These are phyloP conservation scores for Suillus subaureus DNA, from an alignment of 768 basidiomycete genomes.

Conservation along the genomic window DNA sequence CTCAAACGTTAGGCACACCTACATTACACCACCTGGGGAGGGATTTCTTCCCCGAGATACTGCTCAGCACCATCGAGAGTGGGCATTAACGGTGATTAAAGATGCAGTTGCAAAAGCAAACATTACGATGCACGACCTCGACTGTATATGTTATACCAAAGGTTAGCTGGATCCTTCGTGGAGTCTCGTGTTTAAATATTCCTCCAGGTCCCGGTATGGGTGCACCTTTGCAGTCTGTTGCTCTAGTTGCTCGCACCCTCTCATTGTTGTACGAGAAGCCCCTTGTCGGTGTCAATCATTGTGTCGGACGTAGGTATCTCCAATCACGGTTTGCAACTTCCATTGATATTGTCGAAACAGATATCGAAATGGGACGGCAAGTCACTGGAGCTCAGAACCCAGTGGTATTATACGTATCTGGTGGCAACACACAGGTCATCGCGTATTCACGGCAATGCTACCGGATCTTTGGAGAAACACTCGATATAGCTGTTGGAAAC, in stretches of 20 bases:
- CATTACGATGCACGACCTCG: conserved; percentile 73
- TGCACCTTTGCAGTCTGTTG: conserved; percentile 93
- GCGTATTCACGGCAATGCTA: conserved; percentile 98
- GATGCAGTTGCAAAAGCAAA: conserved; percentile 71
- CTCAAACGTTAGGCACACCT: conserved; percentile 96
- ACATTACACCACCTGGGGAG: conserved; percentile 97
- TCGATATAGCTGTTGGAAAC: conserved; percentile 99
- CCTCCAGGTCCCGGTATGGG: conserved; percentile 97
- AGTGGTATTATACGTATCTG: conserved; percentile 96
- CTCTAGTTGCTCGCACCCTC: conserved; percentile 88
- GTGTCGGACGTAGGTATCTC: conserved; percentile 82
- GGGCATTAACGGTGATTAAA: conserved; percentile 81
- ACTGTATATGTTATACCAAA: conserved; percentile 97
- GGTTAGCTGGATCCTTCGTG: conserved; percentile 49
- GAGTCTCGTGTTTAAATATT: conserved; percentile 1
- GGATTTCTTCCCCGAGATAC: conserved; percentile 97
- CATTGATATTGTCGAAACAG: conserved; percentile 41
- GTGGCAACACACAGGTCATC: conserved; percentile 98
- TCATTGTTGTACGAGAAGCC: conserved; percentile 89
- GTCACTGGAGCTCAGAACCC: conserved; percentile 95
- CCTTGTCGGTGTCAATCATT: conserved; percentile 97
- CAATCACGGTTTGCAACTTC: neutral
- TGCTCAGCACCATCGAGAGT: conserved; percentile 93
- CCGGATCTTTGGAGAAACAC: conserved; percentile 97
- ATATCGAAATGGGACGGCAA: conserved; percentile 98